phyloP scores from a whole-genome alignment of 2,329 filamentous ascomycete species.

The Pseudocercospora cruenta region DNA sequence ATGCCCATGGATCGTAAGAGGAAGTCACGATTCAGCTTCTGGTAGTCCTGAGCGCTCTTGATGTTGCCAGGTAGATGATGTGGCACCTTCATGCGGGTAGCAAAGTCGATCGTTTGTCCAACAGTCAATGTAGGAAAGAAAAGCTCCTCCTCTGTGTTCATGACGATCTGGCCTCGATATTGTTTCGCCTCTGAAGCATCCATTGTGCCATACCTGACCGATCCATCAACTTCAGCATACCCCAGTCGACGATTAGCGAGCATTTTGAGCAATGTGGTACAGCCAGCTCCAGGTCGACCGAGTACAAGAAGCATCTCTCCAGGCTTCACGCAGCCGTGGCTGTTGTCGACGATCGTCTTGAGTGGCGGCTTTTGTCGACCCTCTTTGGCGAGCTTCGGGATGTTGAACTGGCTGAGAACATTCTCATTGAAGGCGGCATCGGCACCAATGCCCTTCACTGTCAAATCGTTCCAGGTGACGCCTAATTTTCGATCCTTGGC shows the following conservation, averaged over 20 bases:
- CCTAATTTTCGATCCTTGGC: slow-evolving; percentile 59
- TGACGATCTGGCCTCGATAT: slow-evolving; percentile 51
- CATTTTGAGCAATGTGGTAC: slow-evolving; percentile 71
- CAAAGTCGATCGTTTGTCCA: slow-evolving; percentile 59
- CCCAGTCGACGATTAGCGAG: slow-evolving; percentile 64
- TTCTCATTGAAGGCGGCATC: slow-evolving; percentile 66
- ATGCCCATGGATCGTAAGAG: slow-evolving; percentile 62
- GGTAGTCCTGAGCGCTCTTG: slow-evolving; percentile 48
- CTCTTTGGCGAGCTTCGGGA: slow-evolving; percentile 47
- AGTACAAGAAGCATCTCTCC: slow-evolving; percentile 47
- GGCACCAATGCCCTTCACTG: slow-evolving; percentile 63
- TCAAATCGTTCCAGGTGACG: slow-evolving; percentile 68
- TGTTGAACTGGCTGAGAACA: slow-evolving; percentile 59
- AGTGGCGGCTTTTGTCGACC: slow-evolving; percentile 56
- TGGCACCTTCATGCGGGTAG: slow-evolving; percentile 57
- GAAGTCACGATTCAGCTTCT: slow-evolving; percentile 56
- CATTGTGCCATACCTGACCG: slow-evolving; percentile 61
- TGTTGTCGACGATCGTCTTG: slow-evolving; percentile 64
- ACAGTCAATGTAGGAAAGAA: slow-evolving; percentile 63
- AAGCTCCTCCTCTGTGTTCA: slow-evolving; percentile 52
- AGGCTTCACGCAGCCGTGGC: slow-evolving; percentile 69
- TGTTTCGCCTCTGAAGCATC: slow-evolving; percentile 46
- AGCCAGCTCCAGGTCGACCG: slow-evolving; percentile 45
- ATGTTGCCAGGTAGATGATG: slow-evolving; percentile 42
- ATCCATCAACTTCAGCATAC: slow-evolving; percentile 54